Base-by-base conservation (phyloP, 1,139 yeast species). In the Hemisphaericaspora lyxosophila region DNA sequence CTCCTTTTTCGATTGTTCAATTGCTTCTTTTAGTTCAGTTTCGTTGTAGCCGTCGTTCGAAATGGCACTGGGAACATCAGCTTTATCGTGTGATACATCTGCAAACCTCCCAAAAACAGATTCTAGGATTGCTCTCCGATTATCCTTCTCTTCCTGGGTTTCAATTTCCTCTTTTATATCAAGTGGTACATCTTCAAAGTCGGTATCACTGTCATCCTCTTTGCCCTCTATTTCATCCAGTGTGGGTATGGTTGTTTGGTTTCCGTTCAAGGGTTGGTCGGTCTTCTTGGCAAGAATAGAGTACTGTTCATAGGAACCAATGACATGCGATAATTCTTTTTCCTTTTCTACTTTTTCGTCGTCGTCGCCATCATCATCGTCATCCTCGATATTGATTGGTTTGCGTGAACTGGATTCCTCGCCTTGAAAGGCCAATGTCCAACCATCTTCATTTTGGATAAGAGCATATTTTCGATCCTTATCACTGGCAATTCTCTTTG, bases 401-500 rank as follows among this genome's bases (percentile, higher is more conserved):
- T 69, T 66, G 0, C 62, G 53, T 3, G 51, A 53, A 7, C 63
- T 58, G 1, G 64, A 51, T 3, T 75, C 77, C 17, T 63, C 68
- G 3, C 48, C 55, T 5, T 62, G 68, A 34, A 92, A 67, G 0
- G 94, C 80, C 30, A 94, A 63, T 0, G 94, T 80, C 90, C 95
- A 92, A 0, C 98, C 98, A 47, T 81, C 83, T 7, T 82, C 87
- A 33, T 84, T 85, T 47, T 85, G 78, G 23, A 84, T 75, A 40
- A 94, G 70, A 31, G 85, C 77, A 53, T 94, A 94, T 47, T 83
- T 83, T 41, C 82, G 70, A 44, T 85, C 88, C 46, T 77, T 80
- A 48, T 88, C 95, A 29, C 97, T 87, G 0, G 96, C 89, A n/a
- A 92, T 77, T 44, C 97, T 69, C 41, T 77, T 64, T 2, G 75